Percentiles rank a stretch among this genome's conserved stretches.
These are phyloP conservation scores for Amoebophrya sp. DNA, from an alignment of 169 alveolate genomes.

Conservation along the genomic window DNA sequence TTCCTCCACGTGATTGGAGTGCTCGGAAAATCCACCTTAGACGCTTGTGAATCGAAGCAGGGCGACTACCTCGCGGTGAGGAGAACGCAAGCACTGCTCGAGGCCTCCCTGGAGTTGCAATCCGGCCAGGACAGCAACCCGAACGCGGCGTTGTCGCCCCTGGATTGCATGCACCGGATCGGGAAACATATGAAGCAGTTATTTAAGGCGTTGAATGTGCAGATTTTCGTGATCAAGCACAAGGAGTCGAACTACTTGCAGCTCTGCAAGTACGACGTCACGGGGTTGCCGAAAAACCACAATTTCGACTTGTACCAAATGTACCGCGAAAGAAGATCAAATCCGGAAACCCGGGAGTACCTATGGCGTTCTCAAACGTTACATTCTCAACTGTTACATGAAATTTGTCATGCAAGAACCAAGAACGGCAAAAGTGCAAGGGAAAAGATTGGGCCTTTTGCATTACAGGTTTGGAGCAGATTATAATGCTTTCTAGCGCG, in stretches of 20 bases:
- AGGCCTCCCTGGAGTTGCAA: neutral
- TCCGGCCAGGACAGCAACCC: too few species aligned
- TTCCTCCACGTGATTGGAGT: neutral
- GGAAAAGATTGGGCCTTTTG: too few species aligned
- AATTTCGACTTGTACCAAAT: neutral
- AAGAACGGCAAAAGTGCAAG: too few species aligned
- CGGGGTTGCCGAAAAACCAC: neutral
- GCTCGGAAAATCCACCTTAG: neutral
- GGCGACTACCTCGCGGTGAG: neutral
- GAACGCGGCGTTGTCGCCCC: neutral
- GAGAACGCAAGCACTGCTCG: neutral
- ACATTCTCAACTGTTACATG: too few species aligned
- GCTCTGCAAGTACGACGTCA: neutral
- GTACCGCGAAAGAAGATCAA: neutral
- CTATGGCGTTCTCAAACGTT: too few species aligned
- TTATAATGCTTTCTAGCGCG: too few species aligned
- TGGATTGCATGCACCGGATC: neutral
- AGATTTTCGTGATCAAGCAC: neutral
- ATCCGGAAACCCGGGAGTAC: neutral
- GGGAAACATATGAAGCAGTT: neutral
- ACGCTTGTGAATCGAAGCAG: neutral
- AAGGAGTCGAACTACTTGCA: neutral
- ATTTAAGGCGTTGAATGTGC: neutral
- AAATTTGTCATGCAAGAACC: too few species aligned
- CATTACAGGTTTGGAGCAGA: too few species aligned